Base-by-base conservation (phyloP, 495 filamentous ascomycete species). In the Recurvomyces mirabilis region DNA sequence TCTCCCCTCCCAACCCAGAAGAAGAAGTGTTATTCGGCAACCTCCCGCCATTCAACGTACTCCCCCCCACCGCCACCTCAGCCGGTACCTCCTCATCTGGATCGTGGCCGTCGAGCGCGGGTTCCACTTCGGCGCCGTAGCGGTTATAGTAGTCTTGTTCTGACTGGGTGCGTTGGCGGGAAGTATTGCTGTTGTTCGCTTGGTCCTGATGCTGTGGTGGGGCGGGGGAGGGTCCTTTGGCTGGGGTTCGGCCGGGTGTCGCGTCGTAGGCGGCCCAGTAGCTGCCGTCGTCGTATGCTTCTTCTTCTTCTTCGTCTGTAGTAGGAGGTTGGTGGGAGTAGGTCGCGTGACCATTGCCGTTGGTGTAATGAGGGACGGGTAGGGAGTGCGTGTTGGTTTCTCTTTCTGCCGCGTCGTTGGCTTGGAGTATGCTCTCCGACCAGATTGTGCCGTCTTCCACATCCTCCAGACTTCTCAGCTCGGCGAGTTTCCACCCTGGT, bases 191-290 rank as follows among this genome's bases (percentile, higher is more conserved):
- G 31, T 53, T 4, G 47, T 57, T 33, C 60, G 64, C 28, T n/a
- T n/a, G n/a, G n/a, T n/a, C n/a, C n/a, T n/a, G n/a, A n/a, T n/a
- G n/a, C n/a, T n/a, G n/a, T n/a, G n/a, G n/a, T 64, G 64, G 18
- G 63, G 59, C 37, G 56, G 57, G 45, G 55, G 50, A 37, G 62
- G 60, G 65, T 43, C 82, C 79, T 0, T 65, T 61, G 0, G 77
- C 76, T 5, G 89, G 89, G 15, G 87, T 89, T 25, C 76, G 70
- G 41, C 75, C 75, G 1, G 84, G 84, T 10, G 86, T 91, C 7
- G 78, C 75, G 67, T 95, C 91, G 59, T 98, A 98, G 49, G 80
- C 79, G 22, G 79, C 85, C 91, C 91, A 98, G 62, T 96, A 98
- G 53, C 78, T 83, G 49, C 87, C 87, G 46, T 94, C 87, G 22